Evolutionary conservation across 1,139 yeast species (phyloP), one percentile per base, ranked within the genome.

Genomic region (Lipomyces yarrowii): DNA sequence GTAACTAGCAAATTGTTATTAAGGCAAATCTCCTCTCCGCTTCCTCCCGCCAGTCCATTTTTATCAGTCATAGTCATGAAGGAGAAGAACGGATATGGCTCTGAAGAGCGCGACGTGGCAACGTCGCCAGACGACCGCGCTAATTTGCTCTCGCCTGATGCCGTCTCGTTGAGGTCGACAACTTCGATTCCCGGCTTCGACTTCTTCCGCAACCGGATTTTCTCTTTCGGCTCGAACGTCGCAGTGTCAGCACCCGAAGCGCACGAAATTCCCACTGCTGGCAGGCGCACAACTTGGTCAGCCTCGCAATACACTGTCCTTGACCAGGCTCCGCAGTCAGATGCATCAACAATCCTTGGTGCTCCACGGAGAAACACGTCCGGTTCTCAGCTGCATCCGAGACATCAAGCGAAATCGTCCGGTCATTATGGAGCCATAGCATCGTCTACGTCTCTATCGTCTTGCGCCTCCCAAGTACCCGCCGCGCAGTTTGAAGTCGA

Each of bases 281-380:
- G 30, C 30, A 26, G 30, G 2, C 30, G 30, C 30, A 4, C 4
- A 26, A 26, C 30, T 26, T 26, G 30, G 30, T 4, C 35, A 53
- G 42, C 51, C 35, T 42, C 61, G 32, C 61, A 57, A 15, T 67
- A 67, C 65, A 65, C 66, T 39, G 64, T 56, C 21, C 60, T 67
- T 35, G 65, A 64, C 26, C 13, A 21, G n/a, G 56, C 62, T 21
- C 30, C 64, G 37, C 62, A 26, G 52, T 32, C 61, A 30, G 69
- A 32, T 59, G 26, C 51, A 26, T 54, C 64, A 56, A 67, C 69
- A 30, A 59, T 67, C 37, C 61, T 67, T 18, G 69, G 69, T 52
- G 69, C 69, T 13, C 69, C 69, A 13, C 68, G 69, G 21, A 61
- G 64, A 48, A 30, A 62, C 55, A 42, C 58, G 56, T 57, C 64